These are phyloP conservation scores for Entonaema liquescens DNA, from an alignment of 495 filamentous ascomycete genomes.

Conservation along the genomic window DNA sequence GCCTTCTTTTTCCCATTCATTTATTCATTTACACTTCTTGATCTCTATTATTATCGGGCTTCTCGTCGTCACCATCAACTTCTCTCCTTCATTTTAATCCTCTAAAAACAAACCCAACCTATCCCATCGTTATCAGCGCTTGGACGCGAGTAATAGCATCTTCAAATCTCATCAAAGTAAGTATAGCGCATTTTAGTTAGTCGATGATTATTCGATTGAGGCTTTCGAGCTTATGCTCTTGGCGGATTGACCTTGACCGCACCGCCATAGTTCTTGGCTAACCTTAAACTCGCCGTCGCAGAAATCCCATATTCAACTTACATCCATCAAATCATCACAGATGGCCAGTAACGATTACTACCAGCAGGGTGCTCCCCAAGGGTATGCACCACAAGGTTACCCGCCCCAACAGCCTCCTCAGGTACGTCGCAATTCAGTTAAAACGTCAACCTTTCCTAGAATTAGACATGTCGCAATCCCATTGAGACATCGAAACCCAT, in stretches of 20 bases:
- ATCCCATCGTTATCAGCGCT: background rate
- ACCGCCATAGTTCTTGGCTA: conserved; percentile 25
- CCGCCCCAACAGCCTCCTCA: conserved; percentile 54
- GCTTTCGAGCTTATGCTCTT: conserved; percentile 10
- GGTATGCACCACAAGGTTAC: conserved; percentile 45
- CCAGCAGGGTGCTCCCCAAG: conserved; percentile 47
- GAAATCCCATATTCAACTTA: conserved; percentile 13
- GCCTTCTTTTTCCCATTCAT: conserved; percentile 23
- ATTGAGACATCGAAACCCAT: conserved; percentile 9
- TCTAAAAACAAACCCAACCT: conserved; percentile 11
- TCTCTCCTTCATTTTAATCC: conserved; percentile 3
- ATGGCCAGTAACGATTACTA: conserved; percentile 63
- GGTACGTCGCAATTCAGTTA: conserved; percentile 39
- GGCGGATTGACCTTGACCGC: conserved; percentile 13
- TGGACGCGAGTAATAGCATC: conserved; percentile 12
- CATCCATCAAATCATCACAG: conserved; percentile 26
- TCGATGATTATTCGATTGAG: conserved; percentile 12
- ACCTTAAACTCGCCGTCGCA: conserved; percentile 24
- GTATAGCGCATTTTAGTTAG: conserved; percentile 13
- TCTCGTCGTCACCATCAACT: conserved; percentile 24
- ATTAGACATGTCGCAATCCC: conserved; percentile 26
- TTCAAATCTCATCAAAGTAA: conserved; percentile 4
- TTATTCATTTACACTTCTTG: conserved; percentile 12
- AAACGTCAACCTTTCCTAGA: conserved; percentile 24
- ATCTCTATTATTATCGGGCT: conserved; percentile 23